Base-by-base conservation (phyloP, 345 rosid genomes). In the Anastatica hierochuntica region DNA sequence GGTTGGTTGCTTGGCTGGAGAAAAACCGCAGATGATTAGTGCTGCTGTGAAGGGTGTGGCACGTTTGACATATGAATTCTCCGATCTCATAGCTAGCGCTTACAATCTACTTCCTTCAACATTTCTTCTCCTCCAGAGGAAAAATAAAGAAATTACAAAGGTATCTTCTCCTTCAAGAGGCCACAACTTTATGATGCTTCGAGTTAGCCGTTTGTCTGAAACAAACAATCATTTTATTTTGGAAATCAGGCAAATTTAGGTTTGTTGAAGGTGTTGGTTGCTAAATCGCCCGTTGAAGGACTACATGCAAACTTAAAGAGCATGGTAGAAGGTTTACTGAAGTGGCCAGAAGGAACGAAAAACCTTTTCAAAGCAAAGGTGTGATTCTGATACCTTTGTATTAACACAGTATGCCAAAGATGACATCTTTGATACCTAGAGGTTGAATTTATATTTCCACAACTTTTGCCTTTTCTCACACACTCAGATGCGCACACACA, bases 31-130 rank as follows among this genome's bases (percentile, higher is more conserved):
- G 68, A 80, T 88, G 95, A 80, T 92, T 63, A 92, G 97, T 78
- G 97, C 97, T 61, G 96, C 97, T 13, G 80, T 80, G 49, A 92
- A 81, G 77, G 98, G 95, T 62, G 67, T 92, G 61, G 94, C 98
- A 64, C 95, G 97, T 52, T 67, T 88, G 72, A 82, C 94, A 30
- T 85, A 92, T 53, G 98, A 92, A 74, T 92, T 92, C 42, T 77
- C 97, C 14, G 98, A 88, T 53, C 95, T 92, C 58, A 63, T 92
- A 60, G 71, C 94, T 64, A 75, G 72, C 57, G 90, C 86, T 15
- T 88, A 69, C 80, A 74, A 71, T 71, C 64, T 92, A 58, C 86
- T 85, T 56, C 97, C 98, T n/a, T 79, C 88, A 62, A 76, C 98
- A 33, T 78, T 77, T 79, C 86, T 83, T 48, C 97, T 92, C 41